These are phyloP conservation scores for Cadophora malorum DNA, from an alignment of 2,329 filamentous ascomycete genomes.

Conservation along the genomic window DNA sequence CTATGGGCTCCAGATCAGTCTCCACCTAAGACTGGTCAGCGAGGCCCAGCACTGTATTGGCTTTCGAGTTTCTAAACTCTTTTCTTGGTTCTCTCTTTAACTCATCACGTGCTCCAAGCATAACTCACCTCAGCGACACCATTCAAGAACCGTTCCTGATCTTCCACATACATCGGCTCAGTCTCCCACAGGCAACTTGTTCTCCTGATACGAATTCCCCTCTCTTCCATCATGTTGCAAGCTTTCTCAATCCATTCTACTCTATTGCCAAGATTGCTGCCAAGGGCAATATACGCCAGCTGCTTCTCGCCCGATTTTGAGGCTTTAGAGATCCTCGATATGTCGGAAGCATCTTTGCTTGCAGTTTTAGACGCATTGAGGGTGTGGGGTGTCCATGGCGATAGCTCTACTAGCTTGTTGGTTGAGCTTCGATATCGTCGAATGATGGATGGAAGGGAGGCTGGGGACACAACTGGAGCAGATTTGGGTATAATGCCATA, in stretches of 20 bases:
- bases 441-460: background rate
- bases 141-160: conserved; percentile 90
- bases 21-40: conserved; percentile 66
- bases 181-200: conserved; percentile 96
- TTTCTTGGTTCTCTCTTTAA: background rate
- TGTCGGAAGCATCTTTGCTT: background rate
- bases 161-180: conserved; percentile 92
- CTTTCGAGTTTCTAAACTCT: background rate
- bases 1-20: conserved; percentile 76
- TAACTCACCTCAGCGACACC: conserved; percentile 84
- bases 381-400: conserved; percentile 34
- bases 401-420: conserved; percentile 4
- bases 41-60: background rate
- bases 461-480: background rate
- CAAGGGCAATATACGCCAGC: conserved; percentile 81
- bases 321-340: background rate
- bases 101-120: background rate
- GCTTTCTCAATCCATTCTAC: conserved; percentile 85
- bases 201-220: conserved; percentile 74
- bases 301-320: conserved; percentile 13
- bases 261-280: conserved; percentile 90
- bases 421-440: conserved; percentile 23
- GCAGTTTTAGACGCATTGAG: conserved; percentile 18
- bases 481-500: conserved; percentile 2
- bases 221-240: conserved; percentile 75